Evolutionary conservation across 139 green algal species (phyloP).

Genomic region (Micractinium sp.): DNA sequence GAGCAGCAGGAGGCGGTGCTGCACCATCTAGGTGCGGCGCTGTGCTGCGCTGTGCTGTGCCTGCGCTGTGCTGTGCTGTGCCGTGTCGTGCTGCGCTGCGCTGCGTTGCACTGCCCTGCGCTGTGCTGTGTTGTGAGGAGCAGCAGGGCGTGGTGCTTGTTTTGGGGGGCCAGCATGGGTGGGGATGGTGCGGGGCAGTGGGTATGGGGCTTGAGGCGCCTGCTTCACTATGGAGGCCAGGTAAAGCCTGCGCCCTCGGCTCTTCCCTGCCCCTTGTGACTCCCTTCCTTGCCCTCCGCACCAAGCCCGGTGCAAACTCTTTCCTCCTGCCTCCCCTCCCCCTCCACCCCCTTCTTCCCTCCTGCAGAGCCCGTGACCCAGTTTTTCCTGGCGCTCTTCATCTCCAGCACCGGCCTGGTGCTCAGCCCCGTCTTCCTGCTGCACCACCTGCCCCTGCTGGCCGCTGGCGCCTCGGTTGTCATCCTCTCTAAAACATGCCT

Average conservation of each 20-base stretch:
- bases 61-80: background rate
- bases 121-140: background rate
- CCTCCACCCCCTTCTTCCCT: background rate
- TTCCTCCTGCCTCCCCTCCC: background rate
- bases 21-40: constrained; percentile 53
- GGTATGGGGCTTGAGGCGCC: too few species aligned
- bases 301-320: background rate
- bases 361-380: constrained; percentile 58
- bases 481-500: constrained; percentile 84
- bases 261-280: background rate
- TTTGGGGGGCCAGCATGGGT: too few species aligned
- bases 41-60: too few species aligned
- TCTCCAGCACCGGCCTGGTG: constrained; percentile 93
- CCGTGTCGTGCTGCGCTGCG: background rate
- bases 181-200: too few species aligned
- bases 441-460: constrained; percentile 84
- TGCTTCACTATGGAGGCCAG: too few species aligned
- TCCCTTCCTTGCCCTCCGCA: background rate
- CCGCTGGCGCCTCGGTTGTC: constrained; percentile 68
- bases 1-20: constrained; percentile 68
- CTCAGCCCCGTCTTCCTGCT: constrained; percentile 83
- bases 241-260: too few species aligned
- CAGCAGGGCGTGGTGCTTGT: background rate
- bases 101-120: background rate
- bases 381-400: constrained; percentile 93